Percentiles rank a stretch among this genome's conserved stretches.
Evolutionary conservation across 192 early-diverging fungal species (phyloP).

Genomic region (Entophlyctis helioformis): DNA sequence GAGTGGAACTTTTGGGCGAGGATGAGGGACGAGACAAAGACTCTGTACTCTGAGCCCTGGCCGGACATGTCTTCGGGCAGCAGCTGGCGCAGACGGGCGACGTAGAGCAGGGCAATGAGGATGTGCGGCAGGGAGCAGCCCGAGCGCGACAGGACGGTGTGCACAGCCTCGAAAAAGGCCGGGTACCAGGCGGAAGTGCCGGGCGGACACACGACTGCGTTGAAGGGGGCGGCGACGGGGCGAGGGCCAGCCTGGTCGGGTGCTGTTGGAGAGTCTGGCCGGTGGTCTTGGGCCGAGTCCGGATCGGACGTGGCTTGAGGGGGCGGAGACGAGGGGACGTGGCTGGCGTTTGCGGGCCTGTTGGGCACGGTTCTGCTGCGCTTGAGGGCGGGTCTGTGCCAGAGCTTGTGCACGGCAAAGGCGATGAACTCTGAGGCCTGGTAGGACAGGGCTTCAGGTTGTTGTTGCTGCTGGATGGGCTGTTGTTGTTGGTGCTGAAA

Average conservation of each 20-base stretch:
- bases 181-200: conserved; percentile 19
- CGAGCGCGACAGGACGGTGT: conserved; percentile 14
- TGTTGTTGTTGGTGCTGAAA: background rate
- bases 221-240: background rate
- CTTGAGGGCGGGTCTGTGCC: conserved; percentile 9
- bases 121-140: conserved; percentile 12
- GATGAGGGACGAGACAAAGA: conserved; percentile 75
- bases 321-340: no score
- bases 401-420: conserved; percentile 22
- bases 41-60: conserved; percentile 19
- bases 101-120: conserved; percentile 21
- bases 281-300: no score
- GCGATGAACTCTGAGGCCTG: conserved; percentile 26
- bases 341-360: conserved; percentile 1
- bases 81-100: conserved; percentile 19
- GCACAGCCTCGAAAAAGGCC: conserved; percentile 10
- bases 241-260: background rate
- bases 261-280: conserved; percentile 1
- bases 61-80: conserved; percentile 4
- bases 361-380: conserved; percentile 4
- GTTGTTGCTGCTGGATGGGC: no score
- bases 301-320: no score
- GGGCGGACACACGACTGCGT: conserved; percentile 9
- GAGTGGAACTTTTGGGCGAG: conserved; percentile 76
- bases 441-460: conserved; percentile 7